Percentiles rank a stretch among this genome's conserved stretches.
Evolutionary conservation across 176 grass and related monocot genomes (phyloP).

Genomic region (Ensete glaucum): DNA sequence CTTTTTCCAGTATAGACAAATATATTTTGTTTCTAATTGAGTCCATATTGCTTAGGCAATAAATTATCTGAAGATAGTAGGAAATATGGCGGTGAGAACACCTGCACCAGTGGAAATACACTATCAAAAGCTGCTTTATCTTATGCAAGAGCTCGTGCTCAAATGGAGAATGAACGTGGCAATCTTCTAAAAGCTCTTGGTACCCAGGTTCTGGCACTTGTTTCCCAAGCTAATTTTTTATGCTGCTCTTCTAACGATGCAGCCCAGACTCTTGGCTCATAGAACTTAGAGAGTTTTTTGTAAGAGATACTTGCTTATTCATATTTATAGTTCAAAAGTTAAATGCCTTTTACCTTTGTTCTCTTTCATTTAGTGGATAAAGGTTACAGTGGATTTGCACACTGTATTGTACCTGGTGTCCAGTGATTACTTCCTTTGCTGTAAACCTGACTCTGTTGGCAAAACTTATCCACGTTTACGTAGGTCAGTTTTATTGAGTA

Average conservation of each 20-base stretch:
- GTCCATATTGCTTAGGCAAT: conserved; percentile 37
- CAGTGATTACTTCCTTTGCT: background rate
- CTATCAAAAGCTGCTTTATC: conserved; percentile 68
- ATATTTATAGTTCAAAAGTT: no score
- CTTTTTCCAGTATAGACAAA: no score
- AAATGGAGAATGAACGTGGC: conserved; percentile 81
- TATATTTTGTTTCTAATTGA: background rate
- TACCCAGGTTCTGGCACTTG: conserved; percentile 48
- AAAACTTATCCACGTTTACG: background rate
- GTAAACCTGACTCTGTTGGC: background rate
- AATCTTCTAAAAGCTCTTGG: conserved; percentile 83
- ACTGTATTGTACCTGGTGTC: background rate
- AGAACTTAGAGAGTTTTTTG: background rate
- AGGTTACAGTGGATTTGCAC: background rate
- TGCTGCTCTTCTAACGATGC: background rate
- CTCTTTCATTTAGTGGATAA: background rate
- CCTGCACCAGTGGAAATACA: conserved; percentile 77
- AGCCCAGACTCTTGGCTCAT: background rate
- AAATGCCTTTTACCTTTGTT: background rate
- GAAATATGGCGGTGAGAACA: conserved; percentile 86
- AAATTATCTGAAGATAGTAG: conserved; percentile 78
- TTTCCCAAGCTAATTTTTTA: background rate
- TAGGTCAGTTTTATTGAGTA: background rate
- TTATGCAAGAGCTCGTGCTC: conserved; percentile 57
- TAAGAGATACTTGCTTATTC: no score